Base-by-base conservation (phyloP, 805 yeast species). In the Pichia kluyveri region DNA sequence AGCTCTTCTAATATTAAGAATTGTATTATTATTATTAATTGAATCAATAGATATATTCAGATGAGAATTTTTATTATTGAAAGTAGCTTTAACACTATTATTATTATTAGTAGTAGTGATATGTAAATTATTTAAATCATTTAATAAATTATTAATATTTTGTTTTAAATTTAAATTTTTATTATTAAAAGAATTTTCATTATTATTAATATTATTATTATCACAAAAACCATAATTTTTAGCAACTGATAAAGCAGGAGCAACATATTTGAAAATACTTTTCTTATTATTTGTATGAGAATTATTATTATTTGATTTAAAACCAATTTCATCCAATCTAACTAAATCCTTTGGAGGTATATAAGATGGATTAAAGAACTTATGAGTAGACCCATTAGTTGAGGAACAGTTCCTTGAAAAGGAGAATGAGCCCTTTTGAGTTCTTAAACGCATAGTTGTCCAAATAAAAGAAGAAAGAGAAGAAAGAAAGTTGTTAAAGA, bases 281-380 rank as follows among this genome's bases (percentile, higher is more conserved):
- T 52, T 51, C 38, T 58, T 57, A 11, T 60, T 55, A 23, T 46
- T 50, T 23, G 54, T 47, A 27, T 49, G 46, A 8, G 56, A 49
- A 9, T 37, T 37, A 9, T 44, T 36, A 7, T 43, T 31, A 17
- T 54, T 48, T 27, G 45, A 31, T 10, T 58, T 56, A 40, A 53
- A 54, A 5, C 63, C 53, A 7, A 62, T 56, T 19, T 63, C 66
- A 31, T 65, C 69, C 5, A 59, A 50, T 4, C 52, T 48, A 5
- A 54, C 47, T 17, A 67, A 36, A 18, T 62, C 68, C 31, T 57
- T 56, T 32, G 63, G 63, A 12, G 56, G 53, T 17, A 56, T 51
- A 50, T 67, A 67, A 9, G 66, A 61, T 5, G 71, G 71, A 23
- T 61, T 59, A 55, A 67, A 67, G 51, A 67, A 66, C 15, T 67